Percentiles rank a stretch among this genome's conserved stretches.
Evolutionary conservation across 345 rosid species (phyloP).

Genomic region (Aquilaria sinensis): DNA sequence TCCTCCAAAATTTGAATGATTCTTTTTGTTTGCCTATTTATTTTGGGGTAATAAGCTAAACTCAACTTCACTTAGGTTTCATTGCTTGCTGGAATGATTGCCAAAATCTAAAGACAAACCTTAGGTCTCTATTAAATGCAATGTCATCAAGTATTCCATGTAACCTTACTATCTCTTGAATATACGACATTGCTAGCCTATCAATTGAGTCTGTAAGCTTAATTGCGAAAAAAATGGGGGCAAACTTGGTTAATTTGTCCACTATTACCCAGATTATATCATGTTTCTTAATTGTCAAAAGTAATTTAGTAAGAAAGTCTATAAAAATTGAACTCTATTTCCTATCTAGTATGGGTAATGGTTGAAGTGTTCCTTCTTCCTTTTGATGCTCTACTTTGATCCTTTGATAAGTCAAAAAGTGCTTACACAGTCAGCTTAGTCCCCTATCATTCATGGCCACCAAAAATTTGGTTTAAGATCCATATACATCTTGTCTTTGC

Average conservation of each 20-base stretch:
- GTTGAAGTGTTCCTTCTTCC: too few relatives aligned
- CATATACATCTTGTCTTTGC: too few relatives aligned
- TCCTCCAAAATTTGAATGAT: constrained; percentile 1
- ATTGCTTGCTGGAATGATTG: neutral
- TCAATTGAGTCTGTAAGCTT: neutral
- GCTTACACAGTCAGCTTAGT: too few relatives aligned
- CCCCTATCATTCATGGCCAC: too few relatives aligned
- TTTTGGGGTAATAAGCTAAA: neutral
- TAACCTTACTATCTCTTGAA: neutral
- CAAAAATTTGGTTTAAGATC: too few relatives aligned
- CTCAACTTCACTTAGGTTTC: neutral
- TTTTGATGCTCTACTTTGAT: too few relatives aligned
- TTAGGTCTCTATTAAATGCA: neutral
- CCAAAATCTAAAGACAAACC: constrained; percentile 5
- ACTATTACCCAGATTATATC: neutral
- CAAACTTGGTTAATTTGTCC: neutral
- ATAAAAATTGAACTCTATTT: too few relatives aligned
- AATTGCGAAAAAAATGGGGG: neutral
- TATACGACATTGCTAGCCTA: neutral
- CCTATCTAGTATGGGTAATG: too few relatives aligned
- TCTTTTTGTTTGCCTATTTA: neutral
- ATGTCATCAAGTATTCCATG: neutral
- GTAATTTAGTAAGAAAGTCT: neutral
- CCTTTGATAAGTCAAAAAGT: too few relatives aligned
- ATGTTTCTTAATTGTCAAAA: neutral